These are phyloP conservation scores for Rubroboletus satanas DNA, from an alignment of 768 basidiomycete genomes.

Conservation along the genomic window DNA sequence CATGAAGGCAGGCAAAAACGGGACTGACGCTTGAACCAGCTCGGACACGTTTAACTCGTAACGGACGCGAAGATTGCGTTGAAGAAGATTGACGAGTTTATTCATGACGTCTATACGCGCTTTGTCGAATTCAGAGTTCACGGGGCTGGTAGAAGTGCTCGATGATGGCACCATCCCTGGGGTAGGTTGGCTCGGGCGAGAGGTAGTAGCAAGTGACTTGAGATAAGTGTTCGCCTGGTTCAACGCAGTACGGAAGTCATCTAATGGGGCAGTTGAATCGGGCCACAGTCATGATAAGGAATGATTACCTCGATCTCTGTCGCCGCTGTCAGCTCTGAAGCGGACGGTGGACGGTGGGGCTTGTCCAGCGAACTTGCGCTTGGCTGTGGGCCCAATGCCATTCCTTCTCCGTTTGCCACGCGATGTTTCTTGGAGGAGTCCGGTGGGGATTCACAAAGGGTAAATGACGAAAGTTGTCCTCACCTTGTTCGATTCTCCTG, in stretches of 20 bases:
- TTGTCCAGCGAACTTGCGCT: constrained; percentile 35
- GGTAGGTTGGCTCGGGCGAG: constrained; percentile 34
- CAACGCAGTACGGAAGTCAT: constrained; percentile 72
- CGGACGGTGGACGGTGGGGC: constrained; percentile 28
- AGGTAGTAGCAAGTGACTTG: constrained; percentile 49
- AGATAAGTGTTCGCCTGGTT: constrained; percentile 60
- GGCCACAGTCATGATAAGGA: not conserved
- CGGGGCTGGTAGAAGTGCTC: constrained; percentile 34
- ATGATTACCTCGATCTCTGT: constrained; percentile 34
- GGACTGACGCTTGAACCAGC: constrained; percentile 68
- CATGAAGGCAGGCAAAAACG: not conserved
- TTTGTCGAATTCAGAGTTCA: constrained; percentile 44
- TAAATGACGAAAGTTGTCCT: not conserved
- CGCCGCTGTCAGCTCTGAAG: constrained; percentile 32
- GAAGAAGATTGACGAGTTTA: constrained; percentile 60
- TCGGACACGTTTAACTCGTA: constrained; percentile 71
- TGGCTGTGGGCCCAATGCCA: constrained; percentile 21
- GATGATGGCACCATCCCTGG: constrained; percentile 37
- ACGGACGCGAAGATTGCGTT: constrained; percentile 68
- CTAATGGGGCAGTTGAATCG: constrained; percentile 32
- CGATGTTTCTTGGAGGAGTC: constrained; percentile 21
- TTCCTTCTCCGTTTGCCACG: constrained; percentile 32
- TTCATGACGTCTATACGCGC: constrained; percentile 61
- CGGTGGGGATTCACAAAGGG: not conserved
- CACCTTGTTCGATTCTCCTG: constrained; percentile 46